Base-by-base conservation (phyloP, 129 eudicot species). In the Lactuca saligna region DNA sequence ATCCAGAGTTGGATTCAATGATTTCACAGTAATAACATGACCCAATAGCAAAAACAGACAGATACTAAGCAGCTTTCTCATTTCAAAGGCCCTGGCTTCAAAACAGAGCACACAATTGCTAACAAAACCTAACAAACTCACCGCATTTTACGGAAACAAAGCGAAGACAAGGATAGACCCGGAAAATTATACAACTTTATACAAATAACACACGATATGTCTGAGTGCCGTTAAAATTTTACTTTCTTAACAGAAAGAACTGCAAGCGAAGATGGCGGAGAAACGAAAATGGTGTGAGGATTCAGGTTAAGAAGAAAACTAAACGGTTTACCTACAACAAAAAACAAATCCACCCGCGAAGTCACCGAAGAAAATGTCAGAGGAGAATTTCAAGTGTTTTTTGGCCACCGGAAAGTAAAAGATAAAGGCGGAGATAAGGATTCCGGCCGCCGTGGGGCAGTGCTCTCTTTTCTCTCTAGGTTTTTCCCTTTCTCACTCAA, bases 1-100 rank as follows among this genome's bases (percentile, higher is more conserved):
- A 51, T 88, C 90, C 49, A 87, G 51, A 46, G 93, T 77, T 17
- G 90, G 86, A 63, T 63, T 83, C 59, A 87, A 10, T 0, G 83
- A 76, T 39, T 57, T 54, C n/a, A 81, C 90, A 13, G 63, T 15
- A 32, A 63, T n/a, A 7, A 74, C 51, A 68, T 55, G 37, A 61
- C 65, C 54, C 15, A 72, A 1, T 3, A 79, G 16, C 42, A 65
- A 56, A 41, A 76, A 17, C 10, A 74, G 6, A 42, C 74, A 56
- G 9, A 53, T 8, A 65, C 68, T 6, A 57, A 78, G 31, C 68
- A 60, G 42, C 14, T 78, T 81, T 56, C 78, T 83, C 93, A 81
- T 87, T 75, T 77, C 66, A 61, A 34, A 58, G 59, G 25, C 79
- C 51, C 68, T 20, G 44, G 15, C 49, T 55, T 25, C 37, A 63